phyloP scores from a whole-genome alignment of 306 rosid species.

The Gynostemma pentaphyllum region DNA sequence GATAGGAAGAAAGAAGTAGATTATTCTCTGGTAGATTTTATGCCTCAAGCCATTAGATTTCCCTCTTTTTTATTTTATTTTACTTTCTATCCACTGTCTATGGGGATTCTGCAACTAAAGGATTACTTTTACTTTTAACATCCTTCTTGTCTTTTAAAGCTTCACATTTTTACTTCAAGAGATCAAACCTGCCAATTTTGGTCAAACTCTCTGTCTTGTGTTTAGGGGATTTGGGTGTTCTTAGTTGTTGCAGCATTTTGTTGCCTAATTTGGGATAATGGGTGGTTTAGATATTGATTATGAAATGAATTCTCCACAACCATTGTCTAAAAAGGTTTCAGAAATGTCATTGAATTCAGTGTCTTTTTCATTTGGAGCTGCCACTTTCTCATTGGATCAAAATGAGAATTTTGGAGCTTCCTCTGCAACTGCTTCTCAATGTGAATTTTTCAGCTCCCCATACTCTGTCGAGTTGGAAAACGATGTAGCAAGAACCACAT shows the following conservation, averaged over 20 bases:
- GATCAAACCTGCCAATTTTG: conserved; percentile 48
- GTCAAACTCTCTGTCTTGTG: conserved; percentile 69
- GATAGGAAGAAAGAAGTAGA: conserved; percentile 26
- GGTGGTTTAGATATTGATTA: conserved; percentile 46
- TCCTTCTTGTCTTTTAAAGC: conserved; percentile 68
- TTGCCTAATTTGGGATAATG: conserved; percentile 42
- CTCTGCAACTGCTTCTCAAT: conserved; percentile 54
- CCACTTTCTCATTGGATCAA: conserved; percentile 49
- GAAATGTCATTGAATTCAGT: conserved; percentile 43
- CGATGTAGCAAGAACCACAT: conserved; percentile 51
- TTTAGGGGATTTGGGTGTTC: conserved; percentile 32
- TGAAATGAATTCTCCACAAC: conserved; percentile 32
- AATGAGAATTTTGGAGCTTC: conserved; percentile 62
- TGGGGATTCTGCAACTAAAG: conserved; percentile 36
- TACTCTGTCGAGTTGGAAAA: conserved; percentile 46
- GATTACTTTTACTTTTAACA: conserved; percentile 56
- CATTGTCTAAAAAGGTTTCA: conserved; percentile 34
- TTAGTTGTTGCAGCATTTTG: conserved; percentile 15
- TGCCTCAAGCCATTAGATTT: conserved; percentile 32
- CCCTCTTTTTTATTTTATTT: conserved; percentile 38
- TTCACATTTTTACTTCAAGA: conserved; percentile 68
- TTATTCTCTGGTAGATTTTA: conserved; percentile 45
- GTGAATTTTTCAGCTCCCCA: conserved; percentile 44
- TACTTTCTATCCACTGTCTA: conserved; percentile 18
- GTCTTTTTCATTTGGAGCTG: conserved; percentile 40